Evolutionary conservation across 108 stramenopile genomes (phyloP), one percentile per base, ranked within the genome.

Genomic region (Bacterosira constricta): DNA sequence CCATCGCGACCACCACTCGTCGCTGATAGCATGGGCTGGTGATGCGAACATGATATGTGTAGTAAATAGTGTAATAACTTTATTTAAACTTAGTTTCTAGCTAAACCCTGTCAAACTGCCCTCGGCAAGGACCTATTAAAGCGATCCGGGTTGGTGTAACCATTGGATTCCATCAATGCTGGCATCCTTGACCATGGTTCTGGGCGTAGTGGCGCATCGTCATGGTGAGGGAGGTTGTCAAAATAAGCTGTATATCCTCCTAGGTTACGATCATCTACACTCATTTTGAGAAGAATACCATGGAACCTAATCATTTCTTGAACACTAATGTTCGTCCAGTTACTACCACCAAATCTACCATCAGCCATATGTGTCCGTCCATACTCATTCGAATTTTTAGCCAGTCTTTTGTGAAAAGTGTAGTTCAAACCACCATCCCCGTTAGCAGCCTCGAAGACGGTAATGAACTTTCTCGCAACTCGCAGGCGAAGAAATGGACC

Each of bases 281-380:
- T 63, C 62, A 63, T 63, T 13, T 63, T 63, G 11, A 63, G 42
- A 12, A 63, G 15, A 20, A 63, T 45, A 13, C 62, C 62, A 12
- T 44, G 47, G 13, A 44, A 7, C 3, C 18, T 4, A 18, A 18
- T 29, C 38, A 63, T 63, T 27, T 63, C 62, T n/a, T 63, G 25
- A 2, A 63, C 62, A 7, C 15, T 9, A 15, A 63, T 63, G 12
- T n/a, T n/a, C 30, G n/a, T 30, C 62, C 62, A 63, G 12, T 32
- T 41, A 27, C 27, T 30, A 13, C 62, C 62, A 17, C 39, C 62
- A 31, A 63, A 63, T 1, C 41, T n/a, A 45, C 44, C 31, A 1
- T 20, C 41, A 45, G n/a, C 39, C 4, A 25, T 42, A 10, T 45
- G 20, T 20, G 1, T 45, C 15, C 31, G 26, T 26, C 12, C 62